Evolutionary conservation across 805 yeast genomes (phyloP).

Genomic region (Wickerhamiella dianesei): DNA sequence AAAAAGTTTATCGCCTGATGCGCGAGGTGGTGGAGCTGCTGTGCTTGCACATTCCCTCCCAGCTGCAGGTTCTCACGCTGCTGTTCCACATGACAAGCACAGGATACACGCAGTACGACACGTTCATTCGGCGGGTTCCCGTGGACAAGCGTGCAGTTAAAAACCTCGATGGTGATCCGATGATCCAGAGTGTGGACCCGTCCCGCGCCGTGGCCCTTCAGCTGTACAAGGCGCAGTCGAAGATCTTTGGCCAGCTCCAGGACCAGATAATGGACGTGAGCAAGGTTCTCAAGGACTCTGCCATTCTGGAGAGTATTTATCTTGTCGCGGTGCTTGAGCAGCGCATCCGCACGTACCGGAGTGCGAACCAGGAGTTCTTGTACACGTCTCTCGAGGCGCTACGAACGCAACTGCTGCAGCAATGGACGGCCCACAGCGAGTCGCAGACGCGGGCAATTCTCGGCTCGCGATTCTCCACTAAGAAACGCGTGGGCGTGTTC

Average conservation of each 20-base stretch:
- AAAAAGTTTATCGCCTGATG: not conserved
- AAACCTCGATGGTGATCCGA: constrained; percentile 15
- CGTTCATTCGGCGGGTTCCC: constrained; percentile 17
- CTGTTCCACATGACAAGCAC: constrained; percentile 35
- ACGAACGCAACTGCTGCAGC: constrained; percentile 35
- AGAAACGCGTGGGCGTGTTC: constrained; percentile 31
- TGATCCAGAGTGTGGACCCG: constrained; percentile 30
- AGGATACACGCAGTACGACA: constrained; percentile 29
- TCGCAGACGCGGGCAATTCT: constrained; percentile 38
- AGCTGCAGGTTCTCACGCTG: constrained; percentile 36
- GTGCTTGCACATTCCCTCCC: constrained; percentile 21
- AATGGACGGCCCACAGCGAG: constrained; percentile 49
- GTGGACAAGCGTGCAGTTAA: not conserved
- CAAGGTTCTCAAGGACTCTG: constrained; percentile 25
- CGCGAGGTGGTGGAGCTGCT: constrained; percentile 7
- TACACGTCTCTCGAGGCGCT: constrained; percentile 38
- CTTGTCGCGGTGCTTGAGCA: constrained; percentile 33
- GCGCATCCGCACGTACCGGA: constrained; percentile 27
- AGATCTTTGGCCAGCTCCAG: constrained; percentile 31
- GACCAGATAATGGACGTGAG: constrained; percentile 25
- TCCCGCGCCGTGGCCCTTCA: constrained; percentile 38
- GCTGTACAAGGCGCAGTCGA: constrained; percentile 33
- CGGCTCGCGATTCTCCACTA: constrained; percentile 26
- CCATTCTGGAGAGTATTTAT: constrained; percentile 32
- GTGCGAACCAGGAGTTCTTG: constrained; percentile 53